Base-by-base conservation (phyloP, 805 yeast species). In the Hanseniaspora nectarophila region DNA sequence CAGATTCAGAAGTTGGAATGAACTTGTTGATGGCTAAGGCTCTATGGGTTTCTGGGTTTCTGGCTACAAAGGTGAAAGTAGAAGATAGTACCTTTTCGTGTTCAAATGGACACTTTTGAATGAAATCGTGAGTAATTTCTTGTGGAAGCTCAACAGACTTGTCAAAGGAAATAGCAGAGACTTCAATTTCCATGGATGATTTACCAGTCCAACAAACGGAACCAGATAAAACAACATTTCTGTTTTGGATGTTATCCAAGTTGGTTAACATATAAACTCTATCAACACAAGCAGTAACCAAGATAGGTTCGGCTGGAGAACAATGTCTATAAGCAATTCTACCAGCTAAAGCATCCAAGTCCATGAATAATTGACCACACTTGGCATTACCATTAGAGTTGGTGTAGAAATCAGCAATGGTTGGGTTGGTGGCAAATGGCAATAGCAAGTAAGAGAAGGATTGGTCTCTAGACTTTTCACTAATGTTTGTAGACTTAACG, bases 201-300 rank as follows among this genome's bases (percentile, higher is more conserved):
- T 86, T 73, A 54, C 97, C 97, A 0, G 96, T 89, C 86, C 95
- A 89, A 8, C 94, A 81, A 40, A 88, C 96, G 48, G 81, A 73
- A n/a, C 97, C 97, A 29, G 92, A 88, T 55, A 89, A 69, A 28
- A 87, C 74, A 59, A 90, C 81, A 67, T 87, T 86, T 67, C 76
- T 82, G 56, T 79, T 77, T 53, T 74, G 72, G 56, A 88, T 78
- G 60, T 82, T 86, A 60, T 87, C 95, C 38, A 88, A 77, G 59
- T 87, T 81, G 66, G 83, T 84, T 54, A 87, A 78, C 78, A 89
- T 80, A 63, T 85, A 84, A 58, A 89, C 86, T 57, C 96, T 72
- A 68, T 90, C 97, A 26, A 89, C 96, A 26, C 92, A 81, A 1
- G 97, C 97, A 9, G 97, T 89, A 40, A 89, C 97, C 63, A 89